phyloP scores from a whole-genome alignment of 148 eudicot species.

The Silene latifolia region DNA sequence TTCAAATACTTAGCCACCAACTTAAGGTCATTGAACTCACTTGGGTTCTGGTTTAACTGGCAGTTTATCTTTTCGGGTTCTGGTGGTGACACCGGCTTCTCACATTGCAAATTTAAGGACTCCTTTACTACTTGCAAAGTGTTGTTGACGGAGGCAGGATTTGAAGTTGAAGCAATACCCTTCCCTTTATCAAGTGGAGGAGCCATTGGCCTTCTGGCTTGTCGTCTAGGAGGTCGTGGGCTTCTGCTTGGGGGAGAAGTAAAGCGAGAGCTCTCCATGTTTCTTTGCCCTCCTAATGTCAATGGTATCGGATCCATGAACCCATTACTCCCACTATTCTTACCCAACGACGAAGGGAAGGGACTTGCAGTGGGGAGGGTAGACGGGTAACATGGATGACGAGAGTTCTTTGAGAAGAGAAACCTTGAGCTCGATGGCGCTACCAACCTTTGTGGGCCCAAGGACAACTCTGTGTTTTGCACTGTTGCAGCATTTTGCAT shows the following conservation, averaged over 20 bases:
- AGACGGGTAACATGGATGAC: conserved; percentile 29
- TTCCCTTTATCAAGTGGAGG: conserved; percentile 22
- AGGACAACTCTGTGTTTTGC: conserved; percentile 26
- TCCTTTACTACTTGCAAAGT: not conserved
- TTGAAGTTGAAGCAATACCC: not conserved
- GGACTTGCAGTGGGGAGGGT: conserved; percentile 8
- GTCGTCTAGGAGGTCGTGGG: conserved; percentile 19
- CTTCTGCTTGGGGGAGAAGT: conserved; percentile 7
- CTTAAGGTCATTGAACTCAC: conserved; percentile 55
- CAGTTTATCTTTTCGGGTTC: conserved; percentile 32
- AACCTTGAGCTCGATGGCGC: conserved; percentile 29
- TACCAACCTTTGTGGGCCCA: conserved; percentile 21
- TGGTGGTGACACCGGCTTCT: conserved; percentile 4
- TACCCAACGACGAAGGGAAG: conserved; percentile 24
- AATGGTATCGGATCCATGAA: conserved; percentile 32
- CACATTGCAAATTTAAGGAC: conserved; percentile 6
- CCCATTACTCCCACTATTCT: conserved; percentile 12
- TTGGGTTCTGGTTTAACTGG: conserved; percentile 56
- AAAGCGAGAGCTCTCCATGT: conserved; percentile 21
- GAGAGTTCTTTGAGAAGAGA: conserved; percentile 25
- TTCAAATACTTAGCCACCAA: conserved; percentile 42
- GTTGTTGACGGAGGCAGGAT: not conserved
- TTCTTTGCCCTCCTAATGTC: conserved; percentile 32
- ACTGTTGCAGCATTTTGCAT: conserved; percentile 43
- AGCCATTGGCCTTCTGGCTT: not conserved